Conservation (phyloP, 768 basidiomycete genomes). For the Roridomyces roridus region DNA sequence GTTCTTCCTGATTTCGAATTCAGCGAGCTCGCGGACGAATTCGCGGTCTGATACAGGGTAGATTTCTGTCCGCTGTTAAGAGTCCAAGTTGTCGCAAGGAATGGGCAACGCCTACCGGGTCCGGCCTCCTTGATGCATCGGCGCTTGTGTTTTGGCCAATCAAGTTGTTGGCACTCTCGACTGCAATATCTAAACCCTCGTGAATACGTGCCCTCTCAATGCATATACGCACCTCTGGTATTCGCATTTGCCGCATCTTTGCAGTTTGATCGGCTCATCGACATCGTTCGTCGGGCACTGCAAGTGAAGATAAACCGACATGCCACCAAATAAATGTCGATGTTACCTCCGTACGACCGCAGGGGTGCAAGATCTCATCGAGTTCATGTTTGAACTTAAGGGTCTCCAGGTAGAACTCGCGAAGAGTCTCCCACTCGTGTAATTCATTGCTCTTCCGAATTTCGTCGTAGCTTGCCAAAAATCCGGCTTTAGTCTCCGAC, state of each 20-base stretch:
- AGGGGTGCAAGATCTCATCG: background rate
- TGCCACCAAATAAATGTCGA: background rate
- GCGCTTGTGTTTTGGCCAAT: constrained; percentile 14
- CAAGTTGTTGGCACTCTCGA: constrained; percentile 11
- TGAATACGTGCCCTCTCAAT: too few species aligned
- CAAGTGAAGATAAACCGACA: background rate
- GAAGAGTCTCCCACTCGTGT: constrained; percentile 15
- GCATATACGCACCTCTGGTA: background rate
- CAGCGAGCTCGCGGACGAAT: constrained; percentile 8
- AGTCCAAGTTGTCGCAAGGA: background rate
- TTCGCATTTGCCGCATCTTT: constrained; percentile 13
- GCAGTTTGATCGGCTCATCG: constrained; percentile 5
- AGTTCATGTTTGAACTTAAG: background rate
- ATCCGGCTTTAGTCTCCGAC: constrained; percentile 3
- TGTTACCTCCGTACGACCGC: constrained; percentile 1
- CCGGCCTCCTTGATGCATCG: constrained; percentile 1
- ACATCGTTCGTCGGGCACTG: constrained; percentile 7
- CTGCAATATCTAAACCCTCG: constrained; percentile 25
- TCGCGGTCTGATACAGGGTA: constrained; percentile 15
- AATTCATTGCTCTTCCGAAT: too few species aligned
- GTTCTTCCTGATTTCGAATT: constrained; percentile 6
- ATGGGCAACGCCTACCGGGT: background rate
- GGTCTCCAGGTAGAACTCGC: background rate
- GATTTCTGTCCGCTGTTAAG: constrained; percentile 2
- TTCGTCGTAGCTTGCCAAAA: constrained; percentile 9